Conservation (phyloP, 2,329 filamentous ascomycete genomes). For the Fusarium sp. region DNA sequence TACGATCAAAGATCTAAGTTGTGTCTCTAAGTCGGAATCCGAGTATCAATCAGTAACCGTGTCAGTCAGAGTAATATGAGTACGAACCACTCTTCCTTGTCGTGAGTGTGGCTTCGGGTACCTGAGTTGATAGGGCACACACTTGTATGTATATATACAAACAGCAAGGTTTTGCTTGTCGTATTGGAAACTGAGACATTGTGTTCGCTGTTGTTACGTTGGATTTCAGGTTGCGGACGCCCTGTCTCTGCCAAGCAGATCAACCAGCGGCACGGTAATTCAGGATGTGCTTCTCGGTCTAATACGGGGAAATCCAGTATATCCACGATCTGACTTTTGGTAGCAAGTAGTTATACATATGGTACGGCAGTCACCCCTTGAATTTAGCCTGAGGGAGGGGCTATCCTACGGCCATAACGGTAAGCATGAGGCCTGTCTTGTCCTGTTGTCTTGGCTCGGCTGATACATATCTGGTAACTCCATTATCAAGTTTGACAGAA, state of each 20-base stretch:
- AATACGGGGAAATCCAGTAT: background rate
- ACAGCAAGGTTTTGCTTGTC: constrained; percentile 20
- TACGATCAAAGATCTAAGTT: constrained; percentile 36
- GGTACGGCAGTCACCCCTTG: background rate
- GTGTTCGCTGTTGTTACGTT: background rate
- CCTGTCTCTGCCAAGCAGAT: constrained; percentile 5
- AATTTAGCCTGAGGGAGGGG: constrained; percentile 2
- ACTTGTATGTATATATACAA: background rate
- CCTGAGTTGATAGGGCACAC: constrained; percentile 24
- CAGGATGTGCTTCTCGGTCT: background rate
- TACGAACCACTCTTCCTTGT: background rate
- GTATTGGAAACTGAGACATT: constrained; percentile 18
- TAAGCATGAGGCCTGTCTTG: background rate
- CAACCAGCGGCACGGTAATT: constrained; percentile 6
- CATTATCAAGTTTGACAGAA: background rate
- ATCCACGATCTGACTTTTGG: background rate
- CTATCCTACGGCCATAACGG: background rate
- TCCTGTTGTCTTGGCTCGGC: background rate
- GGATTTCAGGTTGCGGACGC: constrained; percentile 8
- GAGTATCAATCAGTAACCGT: background rate
- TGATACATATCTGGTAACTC: background rate
- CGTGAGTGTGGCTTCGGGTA: constrained; percentile 27
- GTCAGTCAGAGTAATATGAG: constrained; percentile 11
- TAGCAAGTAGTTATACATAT: background rate
- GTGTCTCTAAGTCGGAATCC: constrained; percentile 2